Conservation (phyloP, 2,329 filamentous ascomycete genomes). For the Diaporthe caulivora region DNA sequence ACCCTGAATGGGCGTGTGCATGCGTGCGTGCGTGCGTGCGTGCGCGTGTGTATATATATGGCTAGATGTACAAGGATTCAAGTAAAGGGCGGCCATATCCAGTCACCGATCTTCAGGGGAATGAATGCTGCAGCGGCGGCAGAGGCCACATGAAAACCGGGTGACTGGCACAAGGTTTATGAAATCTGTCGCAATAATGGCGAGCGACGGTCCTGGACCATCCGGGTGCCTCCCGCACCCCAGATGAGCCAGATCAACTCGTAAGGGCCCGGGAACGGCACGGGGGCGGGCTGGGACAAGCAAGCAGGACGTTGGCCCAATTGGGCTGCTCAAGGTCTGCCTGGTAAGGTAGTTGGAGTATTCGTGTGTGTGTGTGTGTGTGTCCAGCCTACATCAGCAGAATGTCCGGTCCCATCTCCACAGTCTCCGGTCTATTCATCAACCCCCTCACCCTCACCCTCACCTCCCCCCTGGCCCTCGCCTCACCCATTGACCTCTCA, state of each 20-base stretch:
- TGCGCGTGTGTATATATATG: not conserved
- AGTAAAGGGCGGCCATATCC: not conserved
- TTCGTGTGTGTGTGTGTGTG: too few species aligned
- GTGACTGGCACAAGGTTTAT: slow-evolving; percentile 29
- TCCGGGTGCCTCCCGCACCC: slow-evolving; percentile 14
- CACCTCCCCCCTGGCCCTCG: too few species aligned
- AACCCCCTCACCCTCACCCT: too few species aligned
- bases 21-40: not conserved
- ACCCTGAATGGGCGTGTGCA: not conserved
- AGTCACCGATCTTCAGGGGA: not conserved
- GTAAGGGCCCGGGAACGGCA: slow-evolving; percentile 10
- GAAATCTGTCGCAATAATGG: slow-evolving; percentile 35
- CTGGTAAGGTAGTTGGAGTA: too few species aligned
- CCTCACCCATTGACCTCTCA: not conserved
- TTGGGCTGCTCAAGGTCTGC: not conserved
- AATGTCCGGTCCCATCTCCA: not conserved
- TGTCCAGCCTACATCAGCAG: not conserved
- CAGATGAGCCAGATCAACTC: not conserved
- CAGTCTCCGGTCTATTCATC: not conserved
- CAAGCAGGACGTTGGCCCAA: not conserved
- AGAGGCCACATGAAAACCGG: not conserved
- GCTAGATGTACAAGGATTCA: not conserved
- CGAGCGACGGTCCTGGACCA: slow-evolving; percentile 30
- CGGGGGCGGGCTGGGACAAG: not conserved
- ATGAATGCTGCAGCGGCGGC: slow-evolving; percentile 5